Evolutionary conservation across 305 asterid genomes (phyloP).

Genomic region (Andrographis paniculata): DNA sequence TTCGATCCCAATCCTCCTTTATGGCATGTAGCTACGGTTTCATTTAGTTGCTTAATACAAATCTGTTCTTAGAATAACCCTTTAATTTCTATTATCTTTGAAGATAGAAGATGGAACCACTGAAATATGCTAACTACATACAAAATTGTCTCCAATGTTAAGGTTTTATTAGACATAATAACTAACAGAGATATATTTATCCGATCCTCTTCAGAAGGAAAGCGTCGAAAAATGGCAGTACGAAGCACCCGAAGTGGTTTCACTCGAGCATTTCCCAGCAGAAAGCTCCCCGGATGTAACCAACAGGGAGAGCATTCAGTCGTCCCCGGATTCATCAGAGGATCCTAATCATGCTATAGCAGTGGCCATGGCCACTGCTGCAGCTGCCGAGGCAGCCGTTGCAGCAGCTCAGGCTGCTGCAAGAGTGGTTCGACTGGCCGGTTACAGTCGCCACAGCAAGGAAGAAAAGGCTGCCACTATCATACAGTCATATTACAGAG

Average conservation of each 20-base stretch:
- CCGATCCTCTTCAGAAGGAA: constrained; percentile 34
- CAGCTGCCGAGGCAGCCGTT: constrained; percentile 54
- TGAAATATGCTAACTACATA: too few relatives aligned
- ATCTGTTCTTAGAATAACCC: too few relatives aligned
- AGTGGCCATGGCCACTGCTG: constrained; percentile 55
- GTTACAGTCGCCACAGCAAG: constrained; percentile 58
- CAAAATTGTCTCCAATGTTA: too few relatives aligned
- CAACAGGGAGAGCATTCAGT: constrained; percentile 34
- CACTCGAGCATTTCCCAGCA: constrained; percentile 75
- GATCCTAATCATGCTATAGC: constrained; percentile 34
- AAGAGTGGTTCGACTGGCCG: constrained; percentile 41
- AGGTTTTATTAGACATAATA: too few relatives aligned
- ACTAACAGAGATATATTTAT: not conserved
- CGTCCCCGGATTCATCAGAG: constrained; percentile 29
- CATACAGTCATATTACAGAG: constrained; percentile 84
- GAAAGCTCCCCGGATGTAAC: constrained; percentile 75
- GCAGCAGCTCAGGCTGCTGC: constrained; percentile 60
- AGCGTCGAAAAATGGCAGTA: constrained; percentile 54
- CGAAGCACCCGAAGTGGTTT: constrained; percentile 76
- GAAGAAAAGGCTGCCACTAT: constrained; percentile 75
- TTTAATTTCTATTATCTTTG: too few relatives aligned
- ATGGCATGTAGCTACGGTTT: not conserved
- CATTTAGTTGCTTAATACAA: not conserved
- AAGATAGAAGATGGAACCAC: too few relatives aligned
- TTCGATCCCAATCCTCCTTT: constrained; percentile 28